These are phyloP conservation scores for Eugenia klotzschiana DNA, from an alignment of 441 rosid species.

Conservation along the genomic window DNA sequence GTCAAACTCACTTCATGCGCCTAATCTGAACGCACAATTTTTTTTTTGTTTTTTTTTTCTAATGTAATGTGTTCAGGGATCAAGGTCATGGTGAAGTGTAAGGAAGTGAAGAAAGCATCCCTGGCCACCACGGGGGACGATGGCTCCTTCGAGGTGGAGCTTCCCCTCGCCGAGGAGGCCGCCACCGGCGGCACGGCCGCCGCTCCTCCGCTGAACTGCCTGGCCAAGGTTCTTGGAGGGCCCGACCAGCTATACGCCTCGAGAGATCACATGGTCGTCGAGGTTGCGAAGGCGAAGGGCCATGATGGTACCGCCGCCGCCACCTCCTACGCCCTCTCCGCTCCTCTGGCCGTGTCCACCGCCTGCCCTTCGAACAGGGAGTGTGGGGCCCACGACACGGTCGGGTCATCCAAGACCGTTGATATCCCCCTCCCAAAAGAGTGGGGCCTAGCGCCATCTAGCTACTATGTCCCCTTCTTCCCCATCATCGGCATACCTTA, in stretches of 20 bases:
- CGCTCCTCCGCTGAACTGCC: constrained; percentile 20
- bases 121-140: constrained; percentile 25
- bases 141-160: constrained; percentile 43
- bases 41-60: background rate
- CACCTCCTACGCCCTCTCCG: constrained; percentile 27
- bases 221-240: constrained; percentile 52
- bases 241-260: constrained; percentile 39
- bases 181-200: background rate
- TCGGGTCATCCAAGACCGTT: constrained; percentile 49
- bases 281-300: constrained; percentile 15
- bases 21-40: background rate
- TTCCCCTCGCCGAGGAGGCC: constrained; percentile 16
- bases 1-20: background rate
- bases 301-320: background rate
- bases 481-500: constrained; percentile 85
- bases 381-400: background rate
- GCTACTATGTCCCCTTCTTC: constrained; percentile 59
- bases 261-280: constrained; percentile 25
- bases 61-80: constrained; percentile 21
- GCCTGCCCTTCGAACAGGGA: constrained; percentile 21
- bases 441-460: constrained; percentile 86
- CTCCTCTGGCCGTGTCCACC: constrained; percentile 50
- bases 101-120: constrained; percentile 20
- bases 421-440: constrained; percentile 70
- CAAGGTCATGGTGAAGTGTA: constrained; percentile 52